Conservation (phyloP, 768 basidiomycete genomes). For the Amylocystis lapponica region DNA sequence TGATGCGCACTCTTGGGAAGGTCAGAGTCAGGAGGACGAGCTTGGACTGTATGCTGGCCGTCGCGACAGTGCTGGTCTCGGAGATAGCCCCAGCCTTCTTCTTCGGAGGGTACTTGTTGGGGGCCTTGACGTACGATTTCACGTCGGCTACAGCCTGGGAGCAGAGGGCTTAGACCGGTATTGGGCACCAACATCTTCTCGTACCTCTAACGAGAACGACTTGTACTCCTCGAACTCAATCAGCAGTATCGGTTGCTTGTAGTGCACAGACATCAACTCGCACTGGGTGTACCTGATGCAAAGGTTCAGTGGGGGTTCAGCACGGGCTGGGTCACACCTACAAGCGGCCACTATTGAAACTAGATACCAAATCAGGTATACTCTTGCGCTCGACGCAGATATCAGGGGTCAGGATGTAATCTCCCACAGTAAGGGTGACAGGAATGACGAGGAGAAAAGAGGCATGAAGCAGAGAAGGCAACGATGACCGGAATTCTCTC, state of each 20-base stretch:
- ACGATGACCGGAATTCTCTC: slow-evolving; percentile 90
- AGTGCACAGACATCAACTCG: slow-evolving; percentile 94
- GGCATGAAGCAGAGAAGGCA: slow-evolving; percentile 88
- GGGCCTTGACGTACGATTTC: slow-evolving; percentile 62
- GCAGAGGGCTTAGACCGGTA: too few relatives aligned
- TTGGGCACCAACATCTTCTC: too few relatives aligned
- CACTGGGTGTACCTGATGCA: slow-evolving; percentile 87
- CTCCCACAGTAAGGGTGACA: slow-evolving; percentile 89
- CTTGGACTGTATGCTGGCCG: slow-evolving; percentile 78
- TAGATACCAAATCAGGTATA: slow-evolving; percentile 84
- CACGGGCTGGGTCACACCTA: slow-evolving; percentile 35
- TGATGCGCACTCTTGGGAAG: slow-evolving; percentile 88
- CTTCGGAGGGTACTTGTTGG: slow-evolving; percentile 49
- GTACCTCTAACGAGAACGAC: slow-evolving; percentile 83
- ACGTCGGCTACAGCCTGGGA: slow-evolving; percentile 59
- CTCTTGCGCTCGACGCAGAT: slow-evolving; percentile 97
- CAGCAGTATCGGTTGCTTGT: slow-evolving; percentile 87
- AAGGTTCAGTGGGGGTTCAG: not conserved
- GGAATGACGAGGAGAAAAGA: slow-evolving; percentile 78
- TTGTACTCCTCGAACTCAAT: slow-evolving; percentile 99
- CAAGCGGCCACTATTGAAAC: slow-evolving; percentile 93
- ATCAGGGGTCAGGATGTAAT: slow-evolving; percentile 92
- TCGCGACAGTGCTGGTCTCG: slow-evolving; percentile 29
- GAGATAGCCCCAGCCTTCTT: slow-evolving; percentile 32
- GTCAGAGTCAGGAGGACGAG: slow-evolving; percentile 83